Conservation (phyloP, 2,329 filamentous ascomycete species). For the Achaetomium macrosporum region DNA sequence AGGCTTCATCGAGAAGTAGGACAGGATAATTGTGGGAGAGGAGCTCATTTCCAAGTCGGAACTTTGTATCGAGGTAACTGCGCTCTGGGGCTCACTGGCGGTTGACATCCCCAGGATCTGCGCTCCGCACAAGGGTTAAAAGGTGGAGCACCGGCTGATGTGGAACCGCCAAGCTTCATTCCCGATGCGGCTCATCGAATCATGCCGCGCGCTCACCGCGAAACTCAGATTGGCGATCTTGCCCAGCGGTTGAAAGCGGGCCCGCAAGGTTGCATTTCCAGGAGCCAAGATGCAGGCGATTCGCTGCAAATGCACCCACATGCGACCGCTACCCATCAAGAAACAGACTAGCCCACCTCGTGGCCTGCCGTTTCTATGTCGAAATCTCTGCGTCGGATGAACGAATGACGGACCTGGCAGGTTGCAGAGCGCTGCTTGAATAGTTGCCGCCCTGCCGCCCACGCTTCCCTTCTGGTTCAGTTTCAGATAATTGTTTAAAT, state of each 20-base stretch:
- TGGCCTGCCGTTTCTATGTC: not conserved
- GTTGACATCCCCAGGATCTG: not conserved
- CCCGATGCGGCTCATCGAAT: conserved; percentile 21
- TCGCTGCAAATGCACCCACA: conserved; percentile 17
- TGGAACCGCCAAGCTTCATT: conserved; percentile 9
- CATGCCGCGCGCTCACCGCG: conserved; percentile 16
- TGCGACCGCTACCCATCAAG: conserved; percentile 7
- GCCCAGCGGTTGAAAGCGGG: conserved; percentile 1
- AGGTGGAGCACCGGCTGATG: not conserved
- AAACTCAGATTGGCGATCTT: conserved; percentile 22
- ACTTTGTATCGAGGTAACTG: no score
- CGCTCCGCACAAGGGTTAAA: not conserved
- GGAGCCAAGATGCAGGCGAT: conserved; percentile 22
- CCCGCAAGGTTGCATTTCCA: conserved; percentile 17
- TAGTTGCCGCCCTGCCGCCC: not conserved
- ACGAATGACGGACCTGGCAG: not conserved
- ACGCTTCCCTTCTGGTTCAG: not conserved
- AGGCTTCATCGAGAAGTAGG: no score
- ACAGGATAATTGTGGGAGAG: no score
- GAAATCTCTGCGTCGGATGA: not conserved
- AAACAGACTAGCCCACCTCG: conserved; percentile 8
- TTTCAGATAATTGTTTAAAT: not conserved
- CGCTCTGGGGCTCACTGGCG: no score
- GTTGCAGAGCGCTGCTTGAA: conserved; percentile 5
- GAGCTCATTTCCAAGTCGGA: no score